Evolutionary conservation across 2,329 filamentous ascomycete species (phyloP).

Genomic region (Colletotrichum zoysiae): DNA sequence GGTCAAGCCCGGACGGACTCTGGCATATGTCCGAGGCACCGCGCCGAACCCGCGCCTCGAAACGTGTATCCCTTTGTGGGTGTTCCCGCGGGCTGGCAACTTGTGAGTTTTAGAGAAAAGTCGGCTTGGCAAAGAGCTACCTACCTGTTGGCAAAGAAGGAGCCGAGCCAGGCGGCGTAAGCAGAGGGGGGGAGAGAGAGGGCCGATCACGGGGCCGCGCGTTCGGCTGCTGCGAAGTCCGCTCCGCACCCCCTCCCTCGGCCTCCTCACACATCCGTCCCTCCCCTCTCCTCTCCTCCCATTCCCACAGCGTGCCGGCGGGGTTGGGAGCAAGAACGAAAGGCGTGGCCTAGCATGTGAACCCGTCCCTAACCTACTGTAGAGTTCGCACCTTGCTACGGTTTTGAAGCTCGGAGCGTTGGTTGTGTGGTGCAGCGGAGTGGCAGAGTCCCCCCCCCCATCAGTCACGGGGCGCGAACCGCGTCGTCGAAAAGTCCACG

Average conservation of each 20-base stretch:
- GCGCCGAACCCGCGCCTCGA: not conserved
- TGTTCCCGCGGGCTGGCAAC: not conserved
- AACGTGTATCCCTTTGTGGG: not conserved
- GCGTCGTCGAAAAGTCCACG: constrained; percentile 2
- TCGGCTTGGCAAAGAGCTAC: not conserved
- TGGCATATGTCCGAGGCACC: constrained; percentile 34
- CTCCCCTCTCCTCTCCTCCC: not conserved
- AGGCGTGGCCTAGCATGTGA: not conserved
- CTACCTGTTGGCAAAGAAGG: not conserved
- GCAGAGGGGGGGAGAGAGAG: not conserved
- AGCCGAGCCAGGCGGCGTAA: not conserved
- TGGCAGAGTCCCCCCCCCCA: not conserved
- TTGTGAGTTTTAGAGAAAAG: not conserved
- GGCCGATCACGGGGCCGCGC: not conserved
- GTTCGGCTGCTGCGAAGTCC: constrained; percentile 27
- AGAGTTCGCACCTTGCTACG: not conserved
- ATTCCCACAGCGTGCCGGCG: not conserved
- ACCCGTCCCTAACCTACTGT: not conserved
- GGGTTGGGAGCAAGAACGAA: not conserved
- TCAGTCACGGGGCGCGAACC: constrained; percentile 14
- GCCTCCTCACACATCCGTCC: no score
- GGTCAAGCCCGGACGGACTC: constrained; percentile 24
- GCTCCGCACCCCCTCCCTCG: constrained; percentile 23
- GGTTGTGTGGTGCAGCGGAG: not conserved
- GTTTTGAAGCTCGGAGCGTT: not conserved